A percentile compares a stretch with the other conserved stretches of the same genome.
Conservation (phyloP, 768 basidiomycete species). For the Amanita fuliginea region DNA sequence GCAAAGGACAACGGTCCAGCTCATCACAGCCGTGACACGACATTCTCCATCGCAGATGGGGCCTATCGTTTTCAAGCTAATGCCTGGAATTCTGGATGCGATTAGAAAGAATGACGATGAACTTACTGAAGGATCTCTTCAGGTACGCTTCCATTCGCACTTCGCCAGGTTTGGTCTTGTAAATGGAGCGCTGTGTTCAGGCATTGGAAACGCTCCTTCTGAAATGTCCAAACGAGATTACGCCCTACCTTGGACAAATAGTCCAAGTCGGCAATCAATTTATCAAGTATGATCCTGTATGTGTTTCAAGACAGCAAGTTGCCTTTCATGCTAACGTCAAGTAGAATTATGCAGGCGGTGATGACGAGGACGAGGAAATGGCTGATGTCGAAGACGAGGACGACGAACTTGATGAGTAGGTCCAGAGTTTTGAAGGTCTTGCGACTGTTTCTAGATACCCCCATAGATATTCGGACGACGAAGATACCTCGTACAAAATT, state of each 20-base stretch:
- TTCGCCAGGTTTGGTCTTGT: not conserved
- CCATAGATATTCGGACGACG: slow-evolving; percentile 88
- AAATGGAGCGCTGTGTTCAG: slow-evolving; percentile 20
- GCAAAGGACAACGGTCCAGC: slow-evolving; percentile 67
- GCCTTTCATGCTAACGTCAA: not conserved
- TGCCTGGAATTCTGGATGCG: slow-evolving; percentile 62
- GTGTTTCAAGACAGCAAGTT: slow-evolving; percentile 14
- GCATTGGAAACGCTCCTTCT: slow-evolving; percentile 80
- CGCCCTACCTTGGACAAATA: slow-evolving; percentile 58
- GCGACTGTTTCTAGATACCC: not conserved
- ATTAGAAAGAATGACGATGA: slow-evolving; percentile 75
- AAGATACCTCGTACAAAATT: slow-evolving; percentile 97
- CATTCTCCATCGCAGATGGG: slow-evolving; percentile 61
- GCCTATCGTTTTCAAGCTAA: slow-evolving; percentile 45
- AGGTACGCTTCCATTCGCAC: slow-evolving; percentile 28
- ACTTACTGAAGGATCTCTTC: slow-evolving; percentile 67
- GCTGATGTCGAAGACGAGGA: slow-evolving; percentile 71
- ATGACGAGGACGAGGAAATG: slow-evolving; percentile 44
- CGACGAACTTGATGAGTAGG: slow-evolving; percentile 73
- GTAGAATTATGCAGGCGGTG: slow-evolving; percentile 43
- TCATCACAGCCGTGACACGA: slow-evolving; percentile 71
- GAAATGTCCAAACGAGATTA: slow-evolving; percentile 74
- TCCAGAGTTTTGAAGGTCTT: slow-evolving; percentile 44
- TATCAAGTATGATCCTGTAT: slow-evolving; percentile 90
- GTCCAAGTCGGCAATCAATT: slow-evolving; percentile 62